A percentile compares a stretch with the other conserved stretches of the same genome.
These are phyloP conservation scores for Globisporangium mamillatum DNA, from an alignment of 352 stramenopile species.

Conservation along the genomic window DNA sequence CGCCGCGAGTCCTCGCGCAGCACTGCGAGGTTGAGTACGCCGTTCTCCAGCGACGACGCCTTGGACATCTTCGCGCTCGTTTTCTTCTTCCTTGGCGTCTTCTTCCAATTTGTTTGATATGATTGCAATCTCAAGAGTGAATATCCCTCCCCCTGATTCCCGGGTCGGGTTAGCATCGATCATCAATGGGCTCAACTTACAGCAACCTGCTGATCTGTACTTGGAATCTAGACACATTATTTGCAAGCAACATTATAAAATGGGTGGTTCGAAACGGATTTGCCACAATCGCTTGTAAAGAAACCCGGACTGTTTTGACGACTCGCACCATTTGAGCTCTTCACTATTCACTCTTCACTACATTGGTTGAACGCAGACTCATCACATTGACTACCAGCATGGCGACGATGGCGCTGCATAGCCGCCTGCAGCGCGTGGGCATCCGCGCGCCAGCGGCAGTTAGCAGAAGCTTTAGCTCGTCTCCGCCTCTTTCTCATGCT, in stretches of 20 bases:
- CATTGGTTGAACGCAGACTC: not conserved
- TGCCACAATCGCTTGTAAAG: not conserved
- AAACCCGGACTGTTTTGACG: not conserved
- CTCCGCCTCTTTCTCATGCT: not conserved
- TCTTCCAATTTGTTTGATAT: not conserved
- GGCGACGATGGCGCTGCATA: conserved; percentile 1
- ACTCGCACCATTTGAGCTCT: not conserved
- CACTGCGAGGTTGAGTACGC: conserved; percentile 81
- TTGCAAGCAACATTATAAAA: not conserved
- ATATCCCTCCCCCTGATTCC: not conserved
- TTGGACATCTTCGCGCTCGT: conserved; percentile 54
- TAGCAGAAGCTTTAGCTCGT: not conserved
- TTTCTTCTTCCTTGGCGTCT: not conserved
- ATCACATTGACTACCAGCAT: conserved; percentile 3
- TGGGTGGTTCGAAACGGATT: not conserved
- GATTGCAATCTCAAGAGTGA: not conserved
- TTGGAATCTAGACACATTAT: not conserved
- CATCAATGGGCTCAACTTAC: not conserved
- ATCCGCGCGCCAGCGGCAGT: not conserved
- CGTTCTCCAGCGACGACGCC: conserved; percentile 77
- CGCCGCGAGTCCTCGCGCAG: conserved; percentile 81
- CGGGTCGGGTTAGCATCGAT: not conserved
- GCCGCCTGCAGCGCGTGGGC: not conserved
- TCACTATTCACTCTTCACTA: not conserved
- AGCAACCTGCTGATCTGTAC: not conserved